These are phyloP conservation scores for Ostreobium quekettii DNA, from an alignment of 139 green algal species.

Conservation along the genomic window DNA sequence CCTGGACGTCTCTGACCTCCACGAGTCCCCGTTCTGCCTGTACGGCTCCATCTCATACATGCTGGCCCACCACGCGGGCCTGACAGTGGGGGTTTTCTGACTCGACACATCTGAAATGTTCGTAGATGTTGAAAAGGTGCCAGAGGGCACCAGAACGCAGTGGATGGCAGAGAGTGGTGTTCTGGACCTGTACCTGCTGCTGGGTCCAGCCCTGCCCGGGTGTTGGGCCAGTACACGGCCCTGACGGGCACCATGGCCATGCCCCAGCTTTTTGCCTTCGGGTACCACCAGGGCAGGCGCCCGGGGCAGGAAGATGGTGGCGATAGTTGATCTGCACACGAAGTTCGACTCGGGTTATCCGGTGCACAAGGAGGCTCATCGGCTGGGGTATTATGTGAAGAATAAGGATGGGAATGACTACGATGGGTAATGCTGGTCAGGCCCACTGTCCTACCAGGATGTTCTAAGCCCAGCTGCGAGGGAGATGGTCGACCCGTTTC, in stretches of 20 bases:
- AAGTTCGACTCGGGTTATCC: constrained; percentile 81
- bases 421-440: constrained; percentile 60
- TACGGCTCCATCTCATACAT: constrained; percentile 94
- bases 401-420: constrained; percentile 75
- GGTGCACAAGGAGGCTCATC: constrained; percentile 75
- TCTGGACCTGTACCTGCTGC: constrained; percentile 89
- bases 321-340: constrained; percentile 97
- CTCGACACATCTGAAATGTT: constrained; percentile 97
- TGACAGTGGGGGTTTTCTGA: constrained; percentile 84
- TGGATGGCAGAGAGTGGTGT: constrained; percentile 93
- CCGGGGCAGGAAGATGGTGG: constrained; percentile 83
- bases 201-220: constrained; percentile 52
- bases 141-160: constrained; percentile 46
- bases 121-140: constrained; percentile 73
- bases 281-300: constrained; percentile 96
- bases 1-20: constrained; percentile 98
- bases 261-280: constrained; percentile 90
- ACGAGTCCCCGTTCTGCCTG: constrained; percentile 87
- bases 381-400: constrained; percentile 76
- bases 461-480: constrained; percentile 70
- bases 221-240: constrained; percentile 64
- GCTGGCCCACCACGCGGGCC: constrained; percentile 58
- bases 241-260: constrained; percentile 83
- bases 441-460: constrained; percentile 88
- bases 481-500: constrained; percentile 85